These are phyloP conservation scores for Mycena rebaudengoi DNA, from an alignment of 768 basidiomycete species.

Conservation along the genomic window DNA sequence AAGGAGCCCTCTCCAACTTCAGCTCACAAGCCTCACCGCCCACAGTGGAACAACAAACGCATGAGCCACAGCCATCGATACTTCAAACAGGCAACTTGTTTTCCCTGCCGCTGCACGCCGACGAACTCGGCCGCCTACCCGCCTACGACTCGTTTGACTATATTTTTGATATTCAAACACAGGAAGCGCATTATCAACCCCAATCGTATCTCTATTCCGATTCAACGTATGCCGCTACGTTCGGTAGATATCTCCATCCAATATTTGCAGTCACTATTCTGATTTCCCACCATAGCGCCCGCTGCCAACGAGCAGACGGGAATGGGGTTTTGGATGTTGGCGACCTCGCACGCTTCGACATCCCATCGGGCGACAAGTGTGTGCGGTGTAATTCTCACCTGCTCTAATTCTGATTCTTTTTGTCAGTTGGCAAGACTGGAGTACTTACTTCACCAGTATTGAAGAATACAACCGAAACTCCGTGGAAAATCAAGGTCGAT, in stretches of 20 bases:
- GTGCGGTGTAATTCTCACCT: too few relatives aligned
- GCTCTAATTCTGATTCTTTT: background rate
- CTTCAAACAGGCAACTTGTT: conserved; percentile 9
- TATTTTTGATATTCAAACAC: background rate
- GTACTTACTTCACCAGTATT: background rate
- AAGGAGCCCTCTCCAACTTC: too few relatives aligned
- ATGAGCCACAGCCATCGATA: background rate
- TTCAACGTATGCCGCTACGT: background rate
- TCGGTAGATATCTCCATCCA: too few relatives aligned
- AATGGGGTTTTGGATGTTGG: background rate
- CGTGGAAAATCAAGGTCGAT: too few relatives aligned
- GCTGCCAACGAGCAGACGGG: too few relatives aligned
- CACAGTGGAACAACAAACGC: background rate
- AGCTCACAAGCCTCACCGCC: background rate
- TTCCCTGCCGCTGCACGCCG: conserved; percentile 11
- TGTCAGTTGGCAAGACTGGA: background rate
- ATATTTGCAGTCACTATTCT: too few relatives aligned
- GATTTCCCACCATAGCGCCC: too few relatives aligned
- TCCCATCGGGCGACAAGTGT: background rate
- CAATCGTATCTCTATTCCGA: background rate
- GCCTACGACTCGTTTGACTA: conserved; percentile 10
- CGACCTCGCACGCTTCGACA: background rate
- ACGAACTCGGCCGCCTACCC: conserved; percentile 13
- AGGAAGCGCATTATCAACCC: background rate
- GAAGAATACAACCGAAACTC: background rate